These are phyloP conservation scores for Cenchrus fungigraminus DNA, from an alignment of 176 grass and related monocot genomes.

Conservation along the genomic window DNA sequence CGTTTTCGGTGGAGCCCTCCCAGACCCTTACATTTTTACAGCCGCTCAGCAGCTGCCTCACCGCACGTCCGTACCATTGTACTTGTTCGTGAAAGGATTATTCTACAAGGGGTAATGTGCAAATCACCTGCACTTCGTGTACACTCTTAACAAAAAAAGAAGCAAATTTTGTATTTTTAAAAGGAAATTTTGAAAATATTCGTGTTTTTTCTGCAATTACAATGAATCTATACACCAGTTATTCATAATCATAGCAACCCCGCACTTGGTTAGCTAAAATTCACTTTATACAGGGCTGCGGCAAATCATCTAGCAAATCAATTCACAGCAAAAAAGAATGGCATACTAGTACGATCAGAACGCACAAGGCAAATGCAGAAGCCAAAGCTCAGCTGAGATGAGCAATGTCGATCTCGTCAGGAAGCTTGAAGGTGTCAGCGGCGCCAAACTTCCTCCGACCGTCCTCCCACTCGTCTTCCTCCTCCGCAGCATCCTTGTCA, in stretches of 20 bases:
- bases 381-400: conserved; percentile 56
- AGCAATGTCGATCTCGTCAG: conserved; percentile 66
- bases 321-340: not conserved
- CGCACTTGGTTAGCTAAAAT: too few relatives aligned
- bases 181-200: not conserved
- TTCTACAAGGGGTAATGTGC: too few relatives aligned
- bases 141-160: not conserved
- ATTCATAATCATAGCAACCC: not conserved
- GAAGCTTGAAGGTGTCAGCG: conserved; percentile 73
- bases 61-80: too few relatives aligned
- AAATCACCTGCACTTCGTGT: too few relatives aligned
- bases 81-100: too few relatives aligned
- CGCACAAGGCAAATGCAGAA: not conserved
- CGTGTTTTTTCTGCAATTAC: not conserved
- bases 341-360: not conserved
- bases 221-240: conserved; percentile 4
- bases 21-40: too few relatives aligned
- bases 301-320: not conserved
- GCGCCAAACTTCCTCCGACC: conserved; percentile 71
- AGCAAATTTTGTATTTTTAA: not conserved
- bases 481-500: not conserved
- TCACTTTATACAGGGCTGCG: not conserved
- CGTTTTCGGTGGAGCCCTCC: too few relatives aligned
- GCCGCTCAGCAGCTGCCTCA: too few relatives aligned
- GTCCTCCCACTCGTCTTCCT: conserved; percentile 72